Base-by-base conservation (phyloP, 2,329 filamentous ascomycete genomes). In the Fusarium stilboides region DNA sequence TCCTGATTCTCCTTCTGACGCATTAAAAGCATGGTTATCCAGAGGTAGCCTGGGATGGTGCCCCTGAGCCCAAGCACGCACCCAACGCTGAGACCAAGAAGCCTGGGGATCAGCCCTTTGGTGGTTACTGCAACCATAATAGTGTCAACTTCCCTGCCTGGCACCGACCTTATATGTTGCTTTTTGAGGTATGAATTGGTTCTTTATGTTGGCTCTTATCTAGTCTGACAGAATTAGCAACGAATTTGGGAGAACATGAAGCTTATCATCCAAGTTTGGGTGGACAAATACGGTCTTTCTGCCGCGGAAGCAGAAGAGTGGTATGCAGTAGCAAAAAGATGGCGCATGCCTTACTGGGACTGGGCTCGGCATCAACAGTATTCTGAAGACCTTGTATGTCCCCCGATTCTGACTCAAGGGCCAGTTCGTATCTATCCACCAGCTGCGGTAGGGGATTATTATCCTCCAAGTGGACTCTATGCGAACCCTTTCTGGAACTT, bases 11-110 rank as follows among this genome's bases (percentile, higher is more conserved):
- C n/a, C n/a, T n/a, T n/a, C n/a, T n/a, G n/a, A n/a, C n/a, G n/a
- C n/a, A n/a, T n/a, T n/a, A n/a, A n/a, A n/a, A 59, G 65, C 66
- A 69, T 17, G 66, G 58, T 1, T 69, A 62, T 15, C 66, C 65
- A 1, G 45, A 61, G 14, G 36, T 31, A 3, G 12, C 58, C 2
- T 70, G 58, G 66, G 68, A 68, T 12, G 13, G 17, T 13, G 53
- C 53, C 0, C 58, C 62, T 0, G 24, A 43, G 3, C 49, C 55
- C 0, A 60, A 20, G 19, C 36, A 47, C 6, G 58, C 36, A 1
- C 46, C 52, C 0, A 14, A 36, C 0, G 7, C 33, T 5, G 34
- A 31, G 4, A n/a, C 28, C 0, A 45, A 37, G 5, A 34, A 44
- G 8, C 28, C 59, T 28, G 57, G 62, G 2, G 44, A 34, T 7